A percentile compares a stretch with the other conserved stretches of the same genome.
Evolutionary conservation across 129 eudicot genomes (phyloP).

Genomic region (Scalesia atractyloides): DNA sequence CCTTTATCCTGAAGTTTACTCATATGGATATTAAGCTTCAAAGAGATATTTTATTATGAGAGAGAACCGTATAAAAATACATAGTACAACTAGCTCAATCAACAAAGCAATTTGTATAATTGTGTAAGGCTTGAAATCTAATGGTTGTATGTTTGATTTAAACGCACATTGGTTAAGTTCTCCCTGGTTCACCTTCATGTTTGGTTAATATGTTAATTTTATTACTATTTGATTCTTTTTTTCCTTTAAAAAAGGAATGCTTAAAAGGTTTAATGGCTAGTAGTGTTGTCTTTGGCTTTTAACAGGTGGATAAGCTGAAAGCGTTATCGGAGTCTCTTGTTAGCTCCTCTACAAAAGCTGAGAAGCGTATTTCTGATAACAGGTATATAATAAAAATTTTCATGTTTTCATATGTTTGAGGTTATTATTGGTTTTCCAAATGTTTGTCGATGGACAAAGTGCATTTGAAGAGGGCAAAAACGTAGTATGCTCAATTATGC

Average conservation of each 20-base stretch:
- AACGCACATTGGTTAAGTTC: not conserved
- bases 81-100: no score
- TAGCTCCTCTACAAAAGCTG: constrained; percentile 74
- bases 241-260: not conserved
- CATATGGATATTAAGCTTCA: not conserved
- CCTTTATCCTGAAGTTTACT: not conserved
- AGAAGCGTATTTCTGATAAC: constrained; percentile 88
- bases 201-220: not conserved
- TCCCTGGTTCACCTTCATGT: not conserved
- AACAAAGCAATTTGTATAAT: not conserved
- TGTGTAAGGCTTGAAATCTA: not conserved
- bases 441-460: constrained; percentile 6
- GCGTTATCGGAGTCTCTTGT: constrained; percentile 83
- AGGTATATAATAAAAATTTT: constrained; percentile 46
- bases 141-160: not conserved
- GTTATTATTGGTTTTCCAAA: constrained; percentile 10
- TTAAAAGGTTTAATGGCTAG: constrained; percentile 10
- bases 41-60: not conserved
- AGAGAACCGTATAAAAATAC: not conserved
- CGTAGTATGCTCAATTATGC: not conserved
- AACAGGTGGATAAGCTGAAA: constrained; percentile 91
- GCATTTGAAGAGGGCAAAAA: not conserved
- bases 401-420: constrained; percentile 1
- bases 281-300: constrained; percentile 23
- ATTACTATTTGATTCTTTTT: not conserved